A percentile compares a stretch with the other conserved stretches of the same genome.
Conservation (phyloP, 805 yeast species). For the Ogataea nonfermentans region DNA sequence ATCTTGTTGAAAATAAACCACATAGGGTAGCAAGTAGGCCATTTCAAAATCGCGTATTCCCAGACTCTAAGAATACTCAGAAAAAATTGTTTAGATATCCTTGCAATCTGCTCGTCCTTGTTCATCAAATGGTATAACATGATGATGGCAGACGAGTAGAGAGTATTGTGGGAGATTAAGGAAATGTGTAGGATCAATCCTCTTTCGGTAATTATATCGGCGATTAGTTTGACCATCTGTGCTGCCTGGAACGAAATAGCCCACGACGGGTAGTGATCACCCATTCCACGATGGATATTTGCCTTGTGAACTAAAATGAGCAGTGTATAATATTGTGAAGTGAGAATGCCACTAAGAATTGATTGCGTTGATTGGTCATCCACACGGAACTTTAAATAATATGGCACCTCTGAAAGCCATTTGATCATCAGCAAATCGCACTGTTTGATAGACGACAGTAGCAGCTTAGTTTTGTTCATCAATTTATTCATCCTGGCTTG, state of each 20-base stretch:
- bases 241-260: conserved; percentile 83
- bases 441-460: conserved; percentile 44
- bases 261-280: conserved; percentile 54
- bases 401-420: conserved; percentile 70
- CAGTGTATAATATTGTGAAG: conserved; percentile 71
- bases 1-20: conserved; percentile 48
- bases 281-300: conserved; percentile 47
- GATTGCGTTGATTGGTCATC: conserved; percentile 52
- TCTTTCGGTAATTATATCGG: conserved; percentile 54
- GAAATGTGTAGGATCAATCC: conserved; percentile 42
- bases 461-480: conserved; percentile 42
- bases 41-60: conserved; percentile 44
- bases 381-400: conserved; percentile 59
- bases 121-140: conserved; percentile 60
- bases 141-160: conserved; percentile 65
- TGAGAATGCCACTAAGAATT: conserved; percentile 56
- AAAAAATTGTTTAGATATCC: conserved; percentile 27
- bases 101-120: conserved; percentile 25
- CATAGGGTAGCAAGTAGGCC: conserved; percentile 55
- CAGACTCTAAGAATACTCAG: conserved; percentile 31
- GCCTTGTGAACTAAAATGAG: conserved; percentile 70
- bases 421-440: conserved; percentile 75
- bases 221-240: conserved; percentile 64
- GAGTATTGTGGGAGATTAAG: conserved; percentile 38
- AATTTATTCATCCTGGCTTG: conserved; percentile 72